Conservation (phyloP, 1,284 basidiomycete species). For the Leccinum huronense region DNA sequence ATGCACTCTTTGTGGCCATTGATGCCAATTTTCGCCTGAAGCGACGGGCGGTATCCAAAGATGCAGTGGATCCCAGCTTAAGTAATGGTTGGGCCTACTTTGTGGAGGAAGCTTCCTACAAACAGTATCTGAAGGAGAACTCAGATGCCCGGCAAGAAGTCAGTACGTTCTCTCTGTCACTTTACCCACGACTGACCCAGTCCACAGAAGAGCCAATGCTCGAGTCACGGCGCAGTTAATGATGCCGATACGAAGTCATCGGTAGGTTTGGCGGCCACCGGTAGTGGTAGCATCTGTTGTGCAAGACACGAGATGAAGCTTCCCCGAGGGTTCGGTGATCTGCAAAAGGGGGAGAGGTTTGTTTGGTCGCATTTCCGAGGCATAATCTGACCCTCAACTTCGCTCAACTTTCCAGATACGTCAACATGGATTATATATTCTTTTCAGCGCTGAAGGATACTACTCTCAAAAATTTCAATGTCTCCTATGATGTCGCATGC, state of each 20-base stretch:
- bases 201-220: not conserved
- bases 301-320: not conserved
- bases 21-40: conserved; percentile 14
- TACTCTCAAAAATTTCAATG: not conserved
- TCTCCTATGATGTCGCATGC: conserved; percentile 14
- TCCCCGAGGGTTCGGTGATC: not conserved
- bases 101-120: conserved; percentile 6
- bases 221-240: not conserved
- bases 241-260: not conserved
- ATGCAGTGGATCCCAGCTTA: conserved; percentile 1
- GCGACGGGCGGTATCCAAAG: not conserved
- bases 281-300: not conserved
- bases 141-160: not conserved
- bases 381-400: not conserved
- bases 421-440: not conserved
- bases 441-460: not conserved
- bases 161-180: not conserved
- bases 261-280: not conserved
- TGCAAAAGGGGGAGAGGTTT: not conserved
- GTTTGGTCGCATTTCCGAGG: not conserved
- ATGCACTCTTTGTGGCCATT: conserved; percentile 5
- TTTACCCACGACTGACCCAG: not conserved
- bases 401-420: not conserved
- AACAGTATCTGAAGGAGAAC: not conserved
- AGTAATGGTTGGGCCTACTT: conserved; percentile 12